Percentiles rank a stretch among this genome's conserved stretches.
Conservation (phyloP, 2,329 filamentous ascomycete species). For the Colletotrichum tabaci region DNA sequence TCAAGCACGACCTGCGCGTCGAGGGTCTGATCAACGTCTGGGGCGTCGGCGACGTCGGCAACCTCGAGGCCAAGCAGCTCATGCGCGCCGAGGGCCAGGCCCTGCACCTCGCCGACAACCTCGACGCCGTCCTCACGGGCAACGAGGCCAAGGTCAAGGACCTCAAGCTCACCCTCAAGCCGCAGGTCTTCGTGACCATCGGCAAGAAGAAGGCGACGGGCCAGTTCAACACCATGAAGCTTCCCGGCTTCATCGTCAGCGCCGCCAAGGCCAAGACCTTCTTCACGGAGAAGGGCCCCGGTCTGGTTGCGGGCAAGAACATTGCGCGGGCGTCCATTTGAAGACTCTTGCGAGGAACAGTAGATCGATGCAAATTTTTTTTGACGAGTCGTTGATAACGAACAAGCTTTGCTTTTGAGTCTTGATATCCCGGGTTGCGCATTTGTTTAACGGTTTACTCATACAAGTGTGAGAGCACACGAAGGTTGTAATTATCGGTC, state of each 20-base stretch:
- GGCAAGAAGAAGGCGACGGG: conserved; percentile 41
- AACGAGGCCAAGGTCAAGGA: conserved; percentile 37
- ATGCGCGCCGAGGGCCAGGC: conserved; percentile 52
- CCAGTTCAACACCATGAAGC: conserved; percentile 42
- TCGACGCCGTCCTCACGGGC: conserved; percentile 47
- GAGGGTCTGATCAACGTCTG: conserved; percentile 46
- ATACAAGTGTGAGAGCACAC: conserved; percentile 21
- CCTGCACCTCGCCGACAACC: conserved; percentile 53
- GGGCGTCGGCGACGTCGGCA: conserved; percentile 48
- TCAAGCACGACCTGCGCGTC: conserved; percentile 46
- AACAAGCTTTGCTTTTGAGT: conserved; percentile 15
- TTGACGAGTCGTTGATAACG: not conserved
- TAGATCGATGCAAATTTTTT: not conserved
- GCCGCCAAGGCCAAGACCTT: conserved; percentile 42
- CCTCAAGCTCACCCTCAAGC: conserved; percentile 40
- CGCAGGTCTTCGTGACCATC: conserved; percentile 40
- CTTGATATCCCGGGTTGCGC: conserved; percentile 37
- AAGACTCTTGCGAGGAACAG: not conserved
- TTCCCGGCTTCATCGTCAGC: conserved; percentile 41
- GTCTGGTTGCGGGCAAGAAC: conserved; percentile 39
- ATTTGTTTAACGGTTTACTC: conserved; percentile 5
- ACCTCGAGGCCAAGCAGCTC: conserved; percentile 45
- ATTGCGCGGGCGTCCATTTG: conserved; percentile 39
- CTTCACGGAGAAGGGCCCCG: conserved; percentile 40
- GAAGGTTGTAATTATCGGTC: conserved; percentile 30